A percentile compares a stretch with the other conserved stretches of the same genome.
These are phyloP conservation scores for Melaleuca alternifolia DNA, from an alignment of 345 rosid genomes.

Conservation along the genomic window DNA sequence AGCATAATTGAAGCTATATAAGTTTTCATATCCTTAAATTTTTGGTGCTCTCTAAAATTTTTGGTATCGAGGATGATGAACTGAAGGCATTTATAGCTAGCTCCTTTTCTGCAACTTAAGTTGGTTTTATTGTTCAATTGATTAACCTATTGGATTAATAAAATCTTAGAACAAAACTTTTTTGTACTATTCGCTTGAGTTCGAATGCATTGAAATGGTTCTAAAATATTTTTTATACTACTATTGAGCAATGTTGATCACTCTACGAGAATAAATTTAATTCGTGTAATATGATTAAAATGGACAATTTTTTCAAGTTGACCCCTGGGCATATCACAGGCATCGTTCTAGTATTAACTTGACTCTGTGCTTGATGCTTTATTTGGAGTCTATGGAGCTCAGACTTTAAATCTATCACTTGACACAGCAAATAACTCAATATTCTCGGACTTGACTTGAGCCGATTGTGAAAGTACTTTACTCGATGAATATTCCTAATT, in stretches of 20 bases:
- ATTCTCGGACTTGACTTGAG: not conserved
- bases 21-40: not conserved
- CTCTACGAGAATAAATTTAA: not conserved
- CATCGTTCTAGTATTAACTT: not conserved
- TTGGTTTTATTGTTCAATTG: not conserved
- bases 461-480: not conserved
- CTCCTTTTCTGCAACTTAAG: not conserved
- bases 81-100: not conserved
- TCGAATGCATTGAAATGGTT: not conserved
- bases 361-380: not conserved
- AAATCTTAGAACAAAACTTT: not conserved
- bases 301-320: not conserved
- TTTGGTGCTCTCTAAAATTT: not conserved
- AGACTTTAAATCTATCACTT: not conserved
- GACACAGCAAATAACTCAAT: not conserved
- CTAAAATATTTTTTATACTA: not conserved
- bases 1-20: not conserved
- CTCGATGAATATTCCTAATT: not conserved
- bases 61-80: not conserved
- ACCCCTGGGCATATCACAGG: not conserved
- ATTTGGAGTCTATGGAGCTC: not conserved
- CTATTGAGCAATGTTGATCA: not conserved
- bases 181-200: not conserved
- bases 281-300: not conserved
- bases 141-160: not conserved